Evolutionary conservation across 148 eudicot species (phyloP), one percentile per base, ranked within the genome.

Genomic region (Drosera capensis): DNA sequence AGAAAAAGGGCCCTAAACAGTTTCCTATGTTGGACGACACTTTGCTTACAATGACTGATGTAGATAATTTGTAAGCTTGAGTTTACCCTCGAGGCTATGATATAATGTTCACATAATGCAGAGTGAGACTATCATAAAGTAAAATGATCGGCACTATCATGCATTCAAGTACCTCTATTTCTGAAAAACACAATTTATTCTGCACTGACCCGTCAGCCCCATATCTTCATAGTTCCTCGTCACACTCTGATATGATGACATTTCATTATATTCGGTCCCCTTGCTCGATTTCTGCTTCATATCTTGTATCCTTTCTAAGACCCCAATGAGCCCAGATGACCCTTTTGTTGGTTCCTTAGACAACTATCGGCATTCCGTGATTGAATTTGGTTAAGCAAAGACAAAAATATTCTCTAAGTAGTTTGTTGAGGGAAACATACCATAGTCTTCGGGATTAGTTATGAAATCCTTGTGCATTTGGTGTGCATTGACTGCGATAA

Each of bases 391-490:
- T 13, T 2, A 23, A 18, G 9, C 45, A 3, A 17, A 19, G 23
- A 8, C 7, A 4, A 4, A 11, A 34, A n/a, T n/a, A n/a, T n/a
- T n/a, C n/a, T 41, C 23, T 41, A 17, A 8, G 38, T 13, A 15
- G 8, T 34, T 34, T 6, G 14, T 2, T 5, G 14, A 34, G 13
- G 23, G 11, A 21, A 12, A 21, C 44, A 22, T 67, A 75, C 80
- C 77, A 18, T 53, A 75, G 40, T 37, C 54, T 51, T 51, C 60
- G 34, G 80, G 80, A 25, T 60, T 57, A 43, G 7, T 24, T 51
- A 75, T 57, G 59, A 67, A 75, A 38, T 71, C 60, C 45, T 43
- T 26, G 34, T 75, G 71, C 66, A 68, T 70, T 13, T 30, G 9
- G 12, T 46, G 30, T 5, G 73, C 54, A 30, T 71, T 67, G 15